These are phyloP conservation scores for Scytalidium lignicola DNA, from an alignment of 2,329 filamentous ascomycete species.

Conservation along the genomic window DNA sequence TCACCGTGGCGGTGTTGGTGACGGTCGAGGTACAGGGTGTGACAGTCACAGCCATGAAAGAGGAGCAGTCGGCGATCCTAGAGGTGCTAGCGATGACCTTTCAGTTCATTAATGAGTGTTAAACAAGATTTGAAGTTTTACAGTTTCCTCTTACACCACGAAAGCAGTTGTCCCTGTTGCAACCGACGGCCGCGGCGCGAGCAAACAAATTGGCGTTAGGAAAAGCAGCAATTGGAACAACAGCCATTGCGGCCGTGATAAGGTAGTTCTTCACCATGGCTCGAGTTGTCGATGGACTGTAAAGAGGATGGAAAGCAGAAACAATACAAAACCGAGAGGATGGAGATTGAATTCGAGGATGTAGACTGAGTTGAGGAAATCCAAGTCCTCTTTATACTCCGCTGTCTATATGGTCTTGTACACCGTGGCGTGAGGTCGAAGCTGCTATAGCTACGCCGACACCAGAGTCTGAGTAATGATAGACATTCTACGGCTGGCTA, in stretches of 20 bases:
- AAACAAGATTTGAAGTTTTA: not conserved
- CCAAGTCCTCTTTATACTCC: not conserved
- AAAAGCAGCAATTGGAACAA: not conserved
- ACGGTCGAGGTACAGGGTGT: not conserved
- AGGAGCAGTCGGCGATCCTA: not conserved
- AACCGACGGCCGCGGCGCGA: not conserved
- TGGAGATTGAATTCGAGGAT: not conserved
- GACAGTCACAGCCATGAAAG: not conserved
- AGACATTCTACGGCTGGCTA: not conserved
- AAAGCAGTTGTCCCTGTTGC: not conserved
- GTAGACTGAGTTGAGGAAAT: not conserved
- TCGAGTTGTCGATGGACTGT: not conserved
- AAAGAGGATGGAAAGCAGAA: not conserved
- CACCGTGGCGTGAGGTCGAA: not conserved
- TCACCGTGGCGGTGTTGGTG: not conserved
- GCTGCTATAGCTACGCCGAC: not conserved
- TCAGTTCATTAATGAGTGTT: not conserved
- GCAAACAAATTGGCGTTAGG: not conserved
- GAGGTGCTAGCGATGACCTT: not conserved
- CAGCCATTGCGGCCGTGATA: not conserved
- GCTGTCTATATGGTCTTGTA: not conserved
- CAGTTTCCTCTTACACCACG: not conserved
- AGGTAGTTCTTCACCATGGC: not conserved
- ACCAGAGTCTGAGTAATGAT: not conserved
- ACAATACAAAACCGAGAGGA: no score